Base-by-base conservation (phyloP, 257 asterid species). In the Henckelia pumila region DNA sequence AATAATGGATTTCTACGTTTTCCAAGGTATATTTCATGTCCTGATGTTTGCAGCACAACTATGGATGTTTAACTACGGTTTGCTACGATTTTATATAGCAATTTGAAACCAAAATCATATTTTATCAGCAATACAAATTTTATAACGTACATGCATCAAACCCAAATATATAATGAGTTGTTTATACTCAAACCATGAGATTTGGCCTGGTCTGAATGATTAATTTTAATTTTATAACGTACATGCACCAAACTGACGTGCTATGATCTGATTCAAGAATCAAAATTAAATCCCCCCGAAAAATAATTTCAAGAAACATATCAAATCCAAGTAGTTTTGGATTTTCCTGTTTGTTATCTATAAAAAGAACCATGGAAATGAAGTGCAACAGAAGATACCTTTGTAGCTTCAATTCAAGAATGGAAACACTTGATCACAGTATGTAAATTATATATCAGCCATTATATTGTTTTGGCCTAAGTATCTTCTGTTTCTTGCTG, bases 1-100 rank as follows among this genome's bases (percentile, higher is more conserved):
- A 64, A 3, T n/a, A n/a, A n/a, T n/a, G 84, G 78, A 82, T 61
- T 57, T 81, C 72, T 61, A 71, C 77, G 74, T 80, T 77, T 79
- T 44, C 78, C 63, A 70, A 73, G 22, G 60, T 63, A 55, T 71
- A 77, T 30, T 55, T 7, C 30, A 21, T 50, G 44, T 74, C 19
- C 64, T 61, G 73, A 37, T 64, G 25, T 55, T 22, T 16, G 21
- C 30, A 22, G 56, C 69, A 57, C 19, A 64, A 19, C 71, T 47
- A 72, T n/a, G 32, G n/a, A n/a, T n/a, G n/a, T n/a, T n/a, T n/a
- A n/a, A n/a, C n/a, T n/a, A n/a, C n/a, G n/a, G n/a, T n/a, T n/a
- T n/a, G n/a, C n/a, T n/a, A n/a, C n/a, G n/a, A n/a, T n/a, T n/a
- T n/a, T n/a, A n/a, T n/a, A n/a, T n/a, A n/a, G n/a, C n/a, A n/a